Conservation (phyloP, 2,329 filamentous ascomycete genomes). For the Talaromyces sp. region DNA sequence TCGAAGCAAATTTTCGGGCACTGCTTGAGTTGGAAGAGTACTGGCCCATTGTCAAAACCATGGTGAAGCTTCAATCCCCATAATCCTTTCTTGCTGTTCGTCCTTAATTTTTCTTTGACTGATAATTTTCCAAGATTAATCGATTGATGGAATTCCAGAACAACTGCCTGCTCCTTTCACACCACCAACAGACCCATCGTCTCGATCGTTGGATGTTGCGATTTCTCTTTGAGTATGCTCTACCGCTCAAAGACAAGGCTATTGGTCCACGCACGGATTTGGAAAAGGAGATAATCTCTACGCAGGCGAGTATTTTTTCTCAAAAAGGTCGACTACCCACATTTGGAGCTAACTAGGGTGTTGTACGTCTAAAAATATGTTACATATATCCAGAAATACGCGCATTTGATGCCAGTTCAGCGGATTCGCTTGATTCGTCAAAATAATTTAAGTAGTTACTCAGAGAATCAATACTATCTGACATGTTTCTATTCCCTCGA, state of each 20-base stretch:
- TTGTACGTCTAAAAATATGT: not conserved
- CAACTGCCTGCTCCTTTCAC: not conserved
- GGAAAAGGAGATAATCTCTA: not conserved
- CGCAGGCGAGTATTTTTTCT: not conserved
- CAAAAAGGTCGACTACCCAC: not conserved
- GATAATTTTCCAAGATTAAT: not conserved
- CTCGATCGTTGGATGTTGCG: slow-evolving; percentile 1
- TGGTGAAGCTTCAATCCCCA: not conserved
- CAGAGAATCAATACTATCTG: not conserved
- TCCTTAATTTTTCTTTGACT: not conserved
- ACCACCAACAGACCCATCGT: not conserved
- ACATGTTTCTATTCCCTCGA: not conserved
- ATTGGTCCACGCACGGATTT: not conserved
- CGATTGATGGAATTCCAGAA: not conserved
- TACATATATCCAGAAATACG: not conserved
- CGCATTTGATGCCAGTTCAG: not conserved
- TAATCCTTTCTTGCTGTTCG: too few species aligned
- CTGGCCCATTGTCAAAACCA: not conserved
- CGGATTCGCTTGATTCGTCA: not conserved
- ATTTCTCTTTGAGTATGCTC: slow-evolving; percentile 1
- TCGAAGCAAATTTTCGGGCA: not conserved
- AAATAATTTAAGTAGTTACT: not conserved
- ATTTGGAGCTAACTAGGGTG: not conserved
- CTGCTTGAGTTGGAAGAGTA: not conserved
- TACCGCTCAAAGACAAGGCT: not conserved